Evolutionary conservation across 1,284 basidiomycete species (phyloP), one percentile per base, ranked within the genome.

Genomic region (Pseudozyma pruni): DNA sequence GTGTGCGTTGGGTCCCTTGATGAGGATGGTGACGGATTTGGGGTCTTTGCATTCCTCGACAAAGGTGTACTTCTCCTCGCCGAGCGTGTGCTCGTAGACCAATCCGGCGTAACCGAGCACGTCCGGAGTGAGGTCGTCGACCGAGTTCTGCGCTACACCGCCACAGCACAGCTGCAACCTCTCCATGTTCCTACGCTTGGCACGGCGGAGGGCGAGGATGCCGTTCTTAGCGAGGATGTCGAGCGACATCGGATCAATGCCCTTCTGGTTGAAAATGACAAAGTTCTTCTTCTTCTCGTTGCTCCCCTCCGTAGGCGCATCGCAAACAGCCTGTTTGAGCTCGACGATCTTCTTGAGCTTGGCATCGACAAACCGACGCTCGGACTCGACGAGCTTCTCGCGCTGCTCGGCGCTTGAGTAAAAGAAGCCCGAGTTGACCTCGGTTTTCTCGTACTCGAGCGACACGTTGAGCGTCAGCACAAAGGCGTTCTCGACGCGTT

Each of bases 341-440:
- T 96, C 94, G 63, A 99, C 90, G 72, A 99, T 95, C 85, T 98
- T 98, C 85, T 90, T 91, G 64, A 97, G 89, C 84, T 96, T 96
- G 55, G 89, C 90, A 83, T 99, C 96, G 43, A 95, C 91, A 82
- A 95, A 95, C 61, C 89, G 88, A 54, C 96, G 89, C 83, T 99
- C 96, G 3, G 93, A 94, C 84, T 99, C 96, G 63, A 98, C 94
- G 13, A 99, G 90, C 86, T 98, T 98, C 85, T 98, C 95, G 37
- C 96, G 90, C 84, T 99, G 96, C 81, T 98, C 96, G 13, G 96
- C 91, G 2, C 93, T 94, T 4, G 94, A 97, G 85, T 99, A 99
- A 87, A 98, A 99, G 88, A 99, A 99, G 19, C 94, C 90, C 43
- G 96, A 98, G 86, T 99, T 99, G 83, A 99, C 93, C 87, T 99